Evolutionary conservation across 2,329 filamentous ascomycete genomes (phyloP).

Genomic region (Xylogone sp.): DNA sequence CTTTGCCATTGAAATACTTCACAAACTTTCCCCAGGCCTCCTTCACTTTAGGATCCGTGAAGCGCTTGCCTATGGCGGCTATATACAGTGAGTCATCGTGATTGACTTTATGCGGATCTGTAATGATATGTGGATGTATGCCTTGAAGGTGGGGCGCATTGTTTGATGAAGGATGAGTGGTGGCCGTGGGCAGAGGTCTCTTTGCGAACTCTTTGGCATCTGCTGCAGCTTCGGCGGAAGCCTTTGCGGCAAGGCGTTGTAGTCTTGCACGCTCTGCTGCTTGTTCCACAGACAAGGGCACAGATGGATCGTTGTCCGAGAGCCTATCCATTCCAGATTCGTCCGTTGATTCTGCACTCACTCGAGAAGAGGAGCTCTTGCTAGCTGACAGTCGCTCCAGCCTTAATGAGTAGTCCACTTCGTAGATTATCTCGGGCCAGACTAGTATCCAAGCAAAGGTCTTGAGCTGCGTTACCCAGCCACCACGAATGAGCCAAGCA

Average conservation of each 20-base stretch:
- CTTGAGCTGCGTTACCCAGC: constrained; percentile 90
- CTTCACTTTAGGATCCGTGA: constrained; percentile 46
- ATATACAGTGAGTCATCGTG: constrained; percentile 73
- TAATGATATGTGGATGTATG: constrained; percentile 63
- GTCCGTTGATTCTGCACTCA: constrained; percentile 13
- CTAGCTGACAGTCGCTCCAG: constrained; percentile 52
- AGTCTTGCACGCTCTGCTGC: constrained; percentile 59
- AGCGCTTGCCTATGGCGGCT: constrained; percentile 52
- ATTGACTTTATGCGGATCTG: constrained; percentile 74
- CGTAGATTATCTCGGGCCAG: constrained; percentile 75
- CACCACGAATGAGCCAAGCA: constrained; percentile 87
- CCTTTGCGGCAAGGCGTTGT: constrained; percentile 52
- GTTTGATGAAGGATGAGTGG: constrained; percentile 53
- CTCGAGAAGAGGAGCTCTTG: constrained; percentile 16
- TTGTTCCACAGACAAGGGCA: constrained; percentile 46
- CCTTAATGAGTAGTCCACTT: constrained; percentile 70
- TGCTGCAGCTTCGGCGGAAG: constrained; percentile 37
- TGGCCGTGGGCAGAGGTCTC: constrained; percentile 39
- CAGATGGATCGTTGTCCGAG: constrained; percentile 17
- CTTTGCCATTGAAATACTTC: constrained; percentile 84
- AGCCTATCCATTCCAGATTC: constrained; percentile 16
- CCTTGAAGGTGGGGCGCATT: constrained; percentile 52
- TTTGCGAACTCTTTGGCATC: constrained; percentile 21
- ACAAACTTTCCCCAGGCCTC: constrained; percentile 70
- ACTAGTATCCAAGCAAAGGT: constrained; percentile 89